Percentiles rank a stretch among this genome's conserved stretches.
Evolutionary conservation across 768 basidiomycete species (phyloP).

Genomic region (Neoboletus subvelutipes): DNA sequence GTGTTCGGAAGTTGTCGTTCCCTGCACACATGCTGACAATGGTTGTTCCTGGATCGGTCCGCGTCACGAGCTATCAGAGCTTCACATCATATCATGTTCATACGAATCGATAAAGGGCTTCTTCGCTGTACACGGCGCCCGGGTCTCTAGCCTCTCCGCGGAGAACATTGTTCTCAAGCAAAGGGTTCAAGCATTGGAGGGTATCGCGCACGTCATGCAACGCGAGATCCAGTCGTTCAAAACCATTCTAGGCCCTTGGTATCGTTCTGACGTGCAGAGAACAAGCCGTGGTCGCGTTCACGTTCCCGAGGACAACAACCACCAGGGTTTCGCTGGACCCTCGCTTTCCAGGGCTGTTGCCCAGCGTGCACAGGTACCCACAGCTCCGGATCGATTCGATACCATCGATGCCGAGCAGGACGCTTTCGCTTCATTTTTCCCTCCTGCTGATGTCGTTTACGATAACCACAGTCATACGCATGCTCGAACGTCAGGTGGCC

Average conservation of each 20-base stretch:
- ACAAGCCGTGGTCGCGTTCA: constrained; percentile 12
- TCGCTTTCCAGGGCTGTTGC: constrained; percentile 15
- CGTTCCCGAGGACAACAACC: constrained; percentile 9
- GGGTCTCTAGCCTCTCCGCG: constrained; percentile 45
- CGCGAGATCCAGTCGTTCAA: constrained; percentile 58
- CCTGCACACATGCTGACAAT: constrained; percentile 46
- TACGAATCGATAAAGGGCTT: constrained; percentile 65
- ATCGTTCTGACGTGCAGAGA: constrained; percentile 36
- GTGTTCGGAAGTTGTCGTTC: constrained; percentile 40
- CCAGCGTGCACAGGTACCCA: constrained; percentile 14
- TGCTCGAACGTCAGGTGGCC: constrained; percentile 15
- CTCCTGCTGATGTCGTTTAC: constrained; percentile 28
- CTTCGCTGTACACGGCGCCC: constrained; percentile 43
- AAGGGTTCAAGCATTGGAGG: constrained; percentile 59
- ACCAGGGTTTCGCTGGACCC: constrained; percentile 16
- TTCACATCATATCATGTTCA: constrained; percentile 47
- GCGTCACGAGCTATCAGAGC: constrained; percentile 33
- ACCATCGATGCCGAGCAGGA: constrained; percentile 25
- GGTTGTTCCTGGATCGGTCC: constrained; percentile 59
- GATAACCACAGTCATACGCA: constrained; percentile 19
- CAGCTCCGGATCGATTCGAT: constrained; percentile 19
- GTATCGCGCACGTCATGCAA: constrained; percentile 46
- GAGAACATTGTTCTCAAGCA: constrained; percentile 67
- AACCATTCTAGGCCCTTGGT: constrained; percentile 68
- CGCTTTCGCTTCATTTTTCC: constrained; percentile 23